phyloP scores from a whole-genome alignment of 768 basidiomycete genomes.

The Xerocomellus chrysenteron region DNA sequence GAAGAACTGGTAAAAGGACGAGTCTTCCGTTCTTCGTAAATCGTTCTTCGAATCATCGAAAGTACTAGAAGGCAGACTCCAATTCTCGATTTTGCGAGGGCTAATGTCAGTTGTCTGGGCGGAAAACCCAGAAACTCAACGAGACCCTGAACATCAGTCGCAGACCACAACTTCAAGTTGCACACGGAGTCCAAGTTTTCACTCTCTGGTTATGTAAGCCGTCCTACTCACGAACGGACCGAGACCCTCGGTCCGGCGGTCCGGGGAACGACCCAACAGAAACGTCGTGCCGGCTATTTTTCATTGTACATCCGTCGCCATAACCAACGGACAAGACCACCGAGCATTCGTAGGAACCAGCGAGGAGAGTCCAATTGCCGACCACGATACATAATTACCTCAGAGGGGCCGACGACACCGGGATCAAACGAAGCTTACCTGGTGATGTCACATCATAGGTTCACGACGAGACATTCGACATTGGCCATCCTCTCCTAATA shows the following conservation, averaged over 20 bases:
- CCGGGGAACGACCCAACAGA: too few relatives aligned
- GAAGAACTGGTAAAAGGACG: constrained; percentile 5
- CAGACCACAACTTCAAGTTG: too few relatives aligned
- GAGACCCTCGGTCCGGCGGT: too few relatives aligned
- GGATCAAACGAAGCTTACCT: not conserved
- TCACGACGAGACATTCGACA: not conserved
- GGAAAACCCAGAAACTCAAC: constrained; percentile 5
- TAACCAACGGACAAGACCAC: too few relatives aligned
- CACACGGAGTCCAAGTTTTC: not conserved
- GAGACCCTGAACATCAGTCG: not conserved
- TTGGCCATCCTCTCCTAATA: not conserved
- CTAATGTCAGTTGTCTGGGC: constrained; percentile 9
- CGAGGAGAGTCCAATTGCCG: not conserved
- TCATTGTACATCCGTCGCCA: too few relatives aligned
- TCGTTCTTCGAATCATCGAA: constrained; percentile 16
- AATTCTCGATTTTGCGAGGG: constrained; percentile 18
- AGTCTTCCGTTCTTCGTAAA: constrained; percentile 25
- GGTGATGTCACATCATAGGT: not conserved
- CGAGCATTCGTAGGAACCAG: too few relatives aligned
- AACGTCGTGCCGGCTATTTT: too few relatives aligned
- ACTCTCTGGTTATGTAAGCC: constrained; percentile 9
- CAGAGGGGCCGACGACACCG: constrained; percentile 1
- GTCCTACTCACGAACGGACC: too few relatives aligned
- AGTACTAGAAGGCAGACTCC: constrained; percentile 7
- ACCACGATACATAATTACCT: not conserved